These are phyloP conservation scores for Ailanthus altissimus DNA, from an alignment of 345 rosid genomes.

Conservation along the genomic window DNA sequence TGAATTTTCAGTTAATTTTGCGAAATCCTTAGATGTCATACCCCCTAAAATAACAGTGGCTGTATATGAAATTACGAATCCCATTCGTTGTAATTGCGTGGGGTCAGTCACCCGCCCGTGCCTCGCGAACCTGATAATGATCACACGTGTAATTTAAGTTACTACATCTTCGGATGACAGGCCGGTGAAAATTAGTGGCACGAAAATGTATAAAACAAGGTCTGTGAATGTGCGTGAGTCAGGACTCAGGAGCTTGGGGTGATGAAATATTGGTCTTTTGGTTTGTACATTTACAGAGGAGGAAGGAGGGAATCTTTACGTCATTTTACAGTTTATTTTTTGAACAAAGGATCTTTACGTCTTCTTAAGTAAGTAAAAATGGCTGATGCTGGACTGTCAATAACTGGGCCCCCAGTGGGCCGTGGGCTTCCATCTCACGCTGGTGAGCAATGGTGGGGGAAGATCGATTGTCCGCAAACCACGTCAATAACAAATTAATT, in stretches of 20 bases:
- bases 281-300: neutral
- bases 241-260: neutral
- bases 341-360: neutral
- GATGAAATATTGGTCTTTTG: neutral
- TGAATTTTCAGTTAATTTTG: too few species aligned
- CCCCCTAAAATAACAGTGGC: too few species aligned
- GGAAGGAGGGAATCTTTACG: too few species aligned
- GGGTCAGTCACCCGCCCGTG: neutral
- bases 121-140: neutral
- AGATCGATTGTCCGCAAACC: too few species aligned
- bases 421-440: neutral
- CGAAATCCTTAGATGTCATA: too few species aligned
- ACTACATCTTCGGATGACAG: neutral
- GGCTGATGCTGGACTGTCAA: neutral
- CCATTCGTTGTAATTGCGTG: constrained; percentile 22
- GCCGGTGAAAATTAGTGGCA: neutral
- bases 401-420: neutral
- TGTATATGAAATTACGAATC: too few species aligned
- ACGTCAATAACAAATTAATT: too few species aligned
- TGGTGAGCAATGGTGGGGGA: neutral
- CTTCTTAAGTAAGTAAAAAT: neutral
- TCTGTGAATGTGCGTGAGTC: neutral
- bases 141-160: neutral
- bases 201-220: neutral
- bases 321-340: too few species aligned